A percentile compares a stretch with the other conserved stretches of the same genome.
These are phyloP conservation scores for Aureobasidium leucospermi DNA, from an alignment of 2,329 filamentous ascomycete genomes.

Conservation along the genomic window DNA sequence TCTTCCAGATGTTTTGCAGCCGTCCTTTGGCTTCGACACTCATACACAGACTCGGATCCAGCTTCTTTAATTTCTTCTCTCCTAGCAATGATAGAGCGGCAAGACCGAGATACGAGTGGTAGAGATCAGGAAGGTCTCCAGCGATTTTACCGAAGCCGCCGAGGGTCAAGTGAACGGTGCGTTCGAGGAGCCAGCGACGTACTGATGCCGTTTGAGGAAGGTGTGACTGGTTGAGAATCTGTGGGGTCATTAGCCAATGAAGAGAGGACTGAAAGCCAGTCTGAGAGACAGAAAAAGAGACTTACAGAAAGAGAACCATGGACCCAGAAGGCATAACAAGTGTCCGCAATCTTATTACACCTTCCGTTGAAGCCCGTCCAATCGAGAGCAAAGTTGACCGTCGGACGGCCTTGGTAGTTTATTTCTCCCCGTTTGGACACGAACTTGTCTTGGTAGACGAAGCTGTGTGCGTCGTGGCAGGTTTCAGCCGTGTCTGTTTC, in stretches of 20 bases:
- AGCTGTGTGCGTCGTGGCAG: constrained; percentile 33
- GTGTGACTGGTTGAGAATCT: constrained; percentile 20
- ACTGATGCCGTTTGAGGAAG: constrained; percentile 18
- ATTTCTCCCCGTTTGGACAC: constrained; percentile 23
- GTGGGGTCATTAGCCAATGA: background rate
- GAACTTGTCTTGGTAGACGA: constrained; percentile 28
- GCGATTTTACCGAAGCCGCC: constrained; percentile 42
- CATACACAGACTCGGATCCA: constrained; percentile 72
- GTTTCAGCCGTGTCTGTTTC: constrained; percentile 31
- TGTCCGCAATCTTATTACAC: constrained; percentile 85
- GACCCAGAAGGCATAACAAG: constrained; percentile 95
- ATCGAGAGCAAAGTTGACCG: constrained; percentile 47
- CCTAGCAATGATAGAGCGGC: constrained; percentile 61
- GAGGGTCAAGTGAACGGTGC: constrained; percentile 73
- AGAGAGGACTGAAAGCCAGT: background rate
- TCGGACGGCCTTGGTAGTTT: constrained; percentile 46
- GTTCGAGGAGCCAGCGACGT: constrained; percentile 70
- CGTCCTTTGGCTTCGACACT: constrained; percentile 47
- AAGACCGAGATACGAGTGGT: constrained; percentile 84
- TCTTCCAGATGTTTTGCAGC: constrained; percentile 23
- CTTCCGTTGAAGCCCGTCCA: constrained; percentile 81
- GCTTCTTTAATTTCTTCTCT: constrained; percentile 59
- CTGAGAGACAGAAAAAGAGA: background rate
- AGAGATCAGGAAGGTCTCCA: constrained; percentile 55
- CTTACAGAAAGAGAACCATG: constrained; percentile 52